Base-by-base conservation (phyloP, 805 yeast species). In the Jamesozyma hellenica region DNA sequence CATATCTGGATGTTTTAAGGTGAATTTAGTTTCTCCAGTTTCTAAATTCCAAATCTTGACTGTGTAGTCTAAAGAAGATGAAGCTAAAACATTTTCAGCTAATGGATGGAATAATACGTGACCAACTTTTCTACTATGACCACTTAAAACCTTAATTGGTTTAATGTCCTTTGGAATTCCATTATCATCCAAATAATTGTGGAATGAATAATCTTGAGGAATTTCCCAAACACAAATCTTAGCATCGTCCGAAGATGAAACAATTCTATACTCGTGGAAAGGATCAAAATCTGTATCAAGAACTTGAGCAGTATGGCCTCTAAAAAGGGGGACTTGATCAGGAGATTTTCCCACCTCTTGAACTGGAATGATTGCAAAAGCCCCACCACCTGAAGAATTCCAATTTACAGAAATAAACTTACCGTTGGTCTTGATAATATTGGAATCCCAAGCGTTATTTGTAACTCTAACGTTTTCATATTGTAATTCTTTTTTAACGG, bases 301-400 rank as follows among this genome's bases (percentile, higher is more conserved):
- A 28, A 92, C 96, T 8, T 94, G 81, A 21, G 95, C 96, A 26
- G 88, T 82, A 61, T 90, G 98, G 13, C 98, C 98, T 53, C 96
- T 77, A 63, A 90, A 92, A 49, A 92, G 70, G 2, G 98, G 92
- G 36, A 87, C 88, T 44, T 80, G 76, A 51, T 92, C 99, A 4
- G 96, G 96, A 7, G 88, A 79, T 58, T 88, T 92, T 9, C 98
- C 97, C 15, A 76, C 79, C 60, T 90, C 96, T 8, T 60, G 58
- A 19, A 85, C 66, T 2, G 98, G 98, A 44, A 92, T 77, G 11
- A 94, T 83, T 1, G 95, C 96, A 67, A 92, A 88, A 0, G 97
- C 94, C 39, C 99, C 99, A 46, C 97, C 97, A 31, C 97, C 97
- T 10, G 94, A 81, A 26, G 96, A 71, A 43, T 84, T 86, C 95